Conservation (phyloP, 2,329 filamentous ascomycete species). For the Alternaria infectoria region DNA sequence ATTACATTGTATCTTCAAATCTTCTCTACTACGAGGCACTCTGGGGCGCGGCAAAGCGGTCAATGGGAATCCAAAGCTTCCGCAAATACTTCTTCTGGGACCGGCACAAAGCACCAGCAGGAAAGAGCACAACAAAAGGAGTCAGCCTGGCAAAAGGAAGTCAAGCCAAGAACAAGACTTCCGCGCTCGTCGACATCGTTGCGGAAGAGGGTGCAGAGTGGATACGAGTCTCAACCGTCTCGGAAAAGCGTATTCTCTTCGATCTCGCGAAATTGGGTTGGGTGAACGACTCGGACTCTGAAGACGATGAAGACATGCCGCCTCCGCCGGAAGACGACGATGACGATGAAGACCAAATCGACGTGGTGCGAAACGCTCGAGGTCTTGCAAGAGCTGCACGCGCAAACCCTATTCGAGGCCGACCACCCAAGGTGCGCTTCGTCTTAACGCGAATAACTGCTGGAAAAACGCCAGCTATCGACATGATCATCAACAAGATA, state of each 20-base stretch:
- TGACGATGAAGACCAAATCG: conserved; percentile 61
- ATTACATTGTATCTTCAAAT: conserved; percentile 70
- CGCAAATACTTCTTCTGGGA: conserved; percentile 48
- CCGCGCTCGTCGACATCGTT: conserved; percentile 69
- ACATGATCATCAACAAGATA: conserved; percentile 63
- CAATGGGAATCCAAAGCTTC: conserved; percentile 63
- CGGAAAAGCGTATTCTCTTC: conserved; percentile 67
- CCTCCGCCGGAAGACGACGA: conserved; percentile 46
- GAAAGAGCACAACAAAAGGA: conserved; percentile 33
- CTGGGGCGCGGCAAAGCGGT: conserved; percentile 67
- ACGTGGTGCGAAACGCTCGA: conserved; percentile 65
- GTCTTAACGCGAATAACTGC: conserved; percentile 65
- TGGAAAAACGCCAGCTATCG: conserved; percentile 60
- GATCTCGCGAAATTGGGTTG: conserved; percentile 73
- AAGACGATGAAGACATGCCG: conserved; percentile 52
- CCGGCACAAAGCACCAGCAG: conserved; percentile 20
- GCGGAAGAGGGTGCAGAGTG: conserved; percentile 67
- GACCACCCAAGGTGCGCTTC: conserved; percentile 64
- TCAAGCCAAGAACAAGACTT: conserved; percentile 54
- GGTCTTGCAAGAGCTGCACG: conserved; percentile 64
- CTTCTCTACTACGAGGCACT: conserved; percentile 68
- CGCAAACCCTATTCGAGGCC: conserved; percentile 64
- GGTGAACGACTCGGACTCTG: conserved; percentile 54
- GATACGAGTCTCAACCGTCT: conserved; percentile 72
- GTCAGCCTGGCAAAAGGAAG: conserved; percentile 38